Conservation (phyloP, 306 rosid genomes). For the Cicer arietinum region DNA sequence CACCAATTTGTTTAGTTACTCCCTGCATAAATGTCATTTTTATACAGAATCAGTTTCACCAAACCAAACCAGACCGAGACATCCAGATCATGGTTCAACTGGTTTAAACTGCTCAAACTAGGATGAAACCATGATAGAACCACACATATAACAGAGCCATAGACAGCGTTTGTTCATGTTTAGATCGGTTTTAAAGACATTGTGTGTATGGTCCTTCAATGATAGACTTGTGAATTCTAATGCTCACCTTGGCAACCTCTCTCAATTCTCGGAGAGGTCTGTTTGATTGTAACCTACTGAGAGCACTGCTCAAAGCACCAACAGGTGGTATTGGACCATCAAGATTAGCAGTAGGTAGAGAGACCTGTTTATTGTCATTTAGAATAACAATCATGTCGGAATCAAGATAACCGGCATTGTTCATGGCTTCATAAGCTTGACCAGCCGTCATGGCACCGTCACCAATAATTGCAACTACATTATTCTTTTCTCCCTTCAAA, state of each 20-base stretch:
- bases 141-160: too few species aligned
- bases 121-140: too few species aligned
- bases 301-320: constrained; percentile 94
- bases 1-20: constrained; percentile 82
- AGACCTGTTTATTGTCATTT: constrained; percentile 90
- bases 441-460: constrained; percentile 99
- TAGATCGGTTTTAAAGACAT: too few species aligned
- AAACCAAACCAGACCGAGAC: too few species aligned
- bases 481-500: constrained; percentile 70
- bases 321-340: constrained; percentile 89
- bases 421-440: constrained; percentile 99
- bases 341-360: constrained; percentile 84
- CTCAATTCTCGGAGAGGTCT: constrained; percentile 84
- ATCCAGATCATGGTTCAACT: too few species aligned
- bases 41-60: constrained; percentile 37
- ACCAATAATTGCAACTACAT: constrained; percentile 78
- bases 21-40: constrained; percentile 61
- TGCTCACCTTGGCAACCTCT: constrained; percentile 87
- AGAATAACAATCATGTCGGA: constrained; percentile 89
- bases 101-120: too few species aligned
- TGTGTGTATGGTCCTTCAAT: too few species aligned
- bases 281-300: constrained; percentile 83
- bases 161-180: too few species aligned
- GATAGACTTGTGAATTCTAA: constrained; percentile 12
- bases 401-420: constrained; percentile 90